Base-by-base conservation (phyloP, 2,329 filamentous ascomycete genomes). In the Elsinoe necatrix region DNA sequence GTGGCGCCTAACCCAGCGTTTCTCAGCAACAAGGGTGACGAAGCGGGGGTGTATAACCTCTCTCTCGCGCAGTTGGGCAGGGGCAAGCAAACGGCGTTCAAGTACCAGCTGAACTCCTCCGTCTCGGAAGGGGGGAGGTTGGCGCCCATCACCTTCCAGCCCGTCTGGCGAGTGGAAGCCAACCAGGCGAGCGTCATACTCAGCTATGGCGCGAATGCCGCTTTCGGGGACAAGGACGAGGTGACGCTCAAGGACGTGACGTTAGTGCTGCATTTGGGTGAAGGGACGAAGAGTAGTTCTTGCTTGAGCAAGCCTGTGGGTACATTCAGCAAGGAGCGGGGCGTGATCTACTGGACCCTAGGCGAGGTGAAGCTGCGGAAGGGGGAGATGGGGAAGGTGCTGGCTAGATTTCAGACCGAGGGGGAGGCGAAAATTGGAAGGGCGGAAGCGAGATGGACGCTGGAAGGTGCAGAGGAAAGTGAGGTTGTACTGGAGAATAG, bases 1-100 rank as follows among this genome's bases (percentile, higher is more conserved):
- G 91, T 98, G 57, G 91, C 90, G 0, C 90, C 91, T 1, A 98
- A 98, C 69, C 89, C 89, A 42, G 87, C 90, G 57, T 95, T 97
- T 71, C 84, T 97, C 54, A 82, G 84, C 29, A 86, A 89, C 63
- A 76, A 80, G 0, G 67, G 77, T 1, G 82, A 85, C 8, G 83
- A 80, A 58, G 80, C 86, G 2, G 91, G 95, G 58, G 85, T 92
- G 66, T 98, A 95, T 72, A 81, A 76, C 0, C 75, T 98, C 29
- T 82, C 91, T 60, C 73, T 93, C 5, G 77, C 83, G 12, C 83
- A 85, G 67, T 80, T 96, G 61, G 73, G 77, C 61, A 75, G 77
- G 60, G 54, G 54, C 8, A 83, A 85, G 64, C 80, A 85, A 0
- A 84, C 92, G 5, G 92, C 86, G 6, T 97, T 98, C 75, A 95